These are phyloP conservation scores for Mallotus repandus DNA, from an alignment of 441 rosid genomes.

Conservation along the genomic window DNA sequence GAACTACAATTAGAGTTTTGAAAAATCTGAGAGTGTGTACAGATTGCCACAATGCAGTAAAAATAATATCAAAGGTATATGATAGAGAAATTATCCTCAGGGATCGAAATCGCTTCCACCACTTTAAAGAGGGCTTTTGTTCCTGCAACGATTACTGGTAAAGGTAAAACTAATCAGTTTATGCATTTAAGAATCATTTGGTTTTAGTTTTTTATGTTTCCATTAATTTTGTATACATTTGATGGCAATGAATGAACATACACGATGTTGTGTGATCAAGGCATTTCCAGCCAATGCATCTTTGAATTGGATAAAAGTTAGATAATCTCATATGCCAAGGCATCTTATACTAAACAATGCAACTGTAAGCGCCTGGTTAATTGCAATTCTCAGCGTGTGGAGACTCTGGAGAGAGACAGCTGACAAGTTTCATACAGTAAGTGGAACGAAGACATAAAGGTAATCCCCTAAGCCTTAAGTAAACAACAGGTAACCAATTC, in stretches of 20 bases:
- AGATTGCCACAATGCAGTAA: slow-evolving; percentile 18
- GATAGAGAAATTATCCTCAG: slow-evolving; percentile 9
- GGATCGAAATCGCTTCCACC: slow-evolving; percentile 21
- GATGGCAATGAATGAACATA: neutral
- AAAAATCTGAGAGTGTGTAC: slow-evolving; percentile 15
- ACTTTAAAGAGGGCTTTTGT: slow-evolving; percentile 20
- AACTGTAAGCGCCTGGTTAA: neutral
- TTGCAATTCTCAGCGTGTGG: neutral
- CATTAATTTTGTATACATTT: neutral
- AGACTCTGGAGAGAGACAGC: neutral
- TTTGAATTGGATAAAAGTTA: neutral
- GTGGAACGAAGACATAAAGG: neutral
- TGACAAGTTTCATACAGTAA: neutral
- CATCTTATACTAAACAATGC: neutral
- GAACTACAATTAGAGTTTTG: slow-evolving; percentile 8
- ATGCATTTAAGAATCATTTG: neutral
- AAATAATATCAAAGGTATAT: slow-evolving; percentile 16
- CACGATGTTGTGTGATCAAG: neutral
- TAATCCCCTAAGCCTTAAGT: neutral
- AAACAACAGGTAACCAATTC: neutral
- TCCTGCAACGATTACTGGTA: slow-evolving; percentile 22
- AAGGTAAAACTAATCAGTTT: neutral
- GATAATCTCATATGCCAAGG: neutral
- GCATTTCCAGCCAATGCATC: neutral
- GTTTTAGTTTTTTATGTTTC: neutral